A percentile compares a stretch with the other conserved stretches of the same genome.
phyloP scores from a whole-genome alignment of 2,329 filamentous ascomycete species.

The Pseudogymnoascus sp. region DNA sequence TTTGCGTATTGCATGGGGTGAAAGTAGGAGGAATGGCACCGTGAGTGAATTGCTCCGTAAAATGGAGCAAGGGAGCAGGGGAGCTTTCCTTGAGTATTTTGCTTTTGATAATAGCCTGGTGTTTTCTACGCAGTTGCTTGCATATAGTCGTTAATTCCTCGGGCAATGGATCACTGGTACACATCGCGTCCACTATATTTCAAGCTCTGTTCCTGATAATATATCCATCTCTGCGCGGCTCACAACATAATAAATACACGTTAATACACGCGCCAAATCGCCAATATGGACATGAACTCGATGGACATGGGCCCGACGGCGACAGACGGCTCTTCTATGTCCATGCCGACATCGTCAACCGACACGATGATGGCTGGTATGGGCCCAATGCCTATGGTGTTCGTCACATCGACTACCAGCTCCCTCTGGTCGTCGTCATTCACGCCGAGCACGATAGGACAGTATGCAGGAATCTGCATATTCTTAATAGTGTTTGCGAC shows the following conservation, averaged over 20 bases:
- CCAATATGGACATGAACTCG: not conserved
- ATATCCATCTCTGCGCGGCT: not conserved
- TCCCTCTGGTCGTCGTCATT: slow-evolving; percentile 59
- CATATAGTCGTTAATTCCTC: not conserved
- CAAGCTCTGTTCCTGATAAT: not conserved
- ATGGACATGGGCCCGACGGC: not conserved
- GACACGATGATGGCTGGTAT: slow-evolving; percentile 9
- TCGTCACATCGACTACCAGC: slow-evolving; percentile 53
- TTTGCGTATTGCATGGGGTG: not conserved
- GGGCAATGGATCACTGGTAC: not conserved
- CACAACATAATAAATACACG: not conserved
- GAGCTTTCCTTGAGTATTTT: not conserved
- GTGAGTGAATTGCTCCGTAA: not conserved
- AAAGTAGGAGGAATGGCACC: not conserved
- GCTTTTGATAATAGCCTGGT: not conserved
- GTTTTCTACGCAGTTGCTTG: not conserved
- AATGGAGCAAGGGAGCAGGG: not conserved
- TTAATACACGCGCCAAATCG: slow-evolving; percentile 1
- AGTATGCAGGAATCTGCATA: slow-evolving; percentile 81
- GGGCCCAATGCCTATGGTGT: slow-evolving; percentile 43
- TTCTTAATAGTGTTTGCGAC: slow-evolving; percentile 72
- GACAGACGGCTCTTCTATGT: not conserved
- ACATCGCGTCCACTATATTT: not conserved
- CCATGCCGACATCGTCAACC: slow-evolving; percentile 1
- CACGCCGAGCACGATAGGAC: slow-evolving; percentile 59